A percentile compares a stretch with the other conserved stretches of the same genome.
phyloP scores from a whole-genome alignment of 805 yeast genomes.

The Lachancea cidri region DNA sequence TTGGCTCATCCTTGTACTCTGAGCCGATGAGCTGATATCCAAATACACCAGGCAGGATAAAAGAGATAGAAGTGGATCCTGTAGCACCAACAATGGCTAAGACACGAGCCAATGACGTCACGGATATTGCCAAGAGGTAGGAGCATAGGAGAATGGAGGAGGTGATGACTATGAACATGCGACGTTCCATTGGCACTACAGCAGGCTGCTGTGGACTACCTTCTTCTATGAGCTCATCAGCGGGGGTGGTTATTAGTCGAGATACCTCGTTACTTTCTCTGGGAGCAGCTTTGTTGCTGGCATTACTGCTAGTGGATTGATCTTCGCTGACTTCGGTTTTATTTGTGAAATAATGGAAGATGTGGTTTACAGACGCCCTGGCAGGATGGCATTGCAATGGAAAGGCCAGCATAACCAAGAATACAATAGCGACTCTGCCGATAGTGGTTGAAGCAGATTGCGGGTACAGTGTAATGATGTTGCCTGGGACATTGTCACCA shows the following conservation, averaged over 20 bases:
- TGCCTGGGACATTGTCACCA: conserved; percentile 75
- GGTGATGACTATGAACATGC: conserved; percentile 47
- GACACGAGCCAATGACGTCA: conserved; percentile 62
- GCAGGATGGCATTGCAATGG: conserved; percentile 92
- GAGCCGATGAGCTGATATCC: conserved; percentile 42
- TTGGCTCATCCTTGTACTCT: conserved; percentile 15
- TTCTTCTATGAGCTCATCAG: conserved; percentile 32
- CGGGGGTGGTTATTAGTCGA: conserved; percentile 6
- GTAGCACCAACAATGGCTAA: conserved; percentile 76
- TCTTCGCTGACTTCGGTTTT: conserved; percentile 8
- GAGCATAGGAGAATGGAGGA: conserved; percentile 41
- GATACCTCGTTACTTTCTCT: conserved; percentile 6
- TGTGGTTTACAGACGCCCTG: conserved; percentile 72
- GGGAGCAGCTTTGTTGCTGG: conserved; percentile 5
- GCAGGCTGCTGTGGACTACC: conserved; percentile 17
- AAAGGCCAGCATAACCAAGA: conserved; percentile 76
- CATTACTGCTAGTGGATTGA: neutral
- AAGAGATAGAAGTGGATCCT: conserved; percentile 75
- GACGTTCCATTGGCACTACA: conserved; percentile 23
- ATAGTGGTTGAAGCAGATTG: conserved; percentile 59
- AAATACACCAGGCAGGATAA: conserved; percentile 72
- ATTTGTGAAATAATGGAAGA: conserved; percentile 44
- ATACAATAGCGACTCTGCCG: conserved; percentile 75
- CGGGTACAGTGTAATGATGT: conserved; percentile 75
- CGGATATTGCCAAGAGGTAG: conserved; percentile 52